phyloP scores from a whole-genome alignment of 2,329 filamentous ascomycete genomes.

The Alternaria sp. region DNA sequence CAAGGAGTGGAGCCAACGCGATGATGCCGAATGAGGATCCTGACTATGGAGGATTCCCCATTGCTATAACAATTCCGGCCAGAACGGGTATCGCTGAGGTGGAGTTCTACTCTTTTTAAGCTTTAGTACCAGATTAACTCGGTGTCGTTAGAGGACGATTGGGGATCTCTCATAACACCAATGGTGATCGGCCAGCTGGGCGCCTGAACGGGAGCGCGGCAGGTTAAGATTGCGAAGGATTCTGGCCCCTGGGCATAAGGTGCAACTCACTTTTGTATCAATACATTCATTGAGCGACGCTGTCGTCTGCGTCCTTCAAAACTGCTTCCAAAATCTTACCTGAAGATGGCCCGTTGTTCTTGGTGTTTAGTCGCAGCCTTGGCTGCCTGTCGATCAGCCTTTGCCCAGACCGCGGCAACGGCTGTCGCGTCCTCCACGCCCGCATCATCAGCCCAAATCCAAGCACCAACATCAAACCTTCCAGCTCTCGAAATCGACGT shows the following conservation, averaged over 20 bases:
- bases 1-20: slow-evolving; percentile 54
- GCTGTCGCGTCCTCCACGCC: neutral
- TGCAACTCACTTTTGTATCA: neutral
- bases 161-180: neutral
- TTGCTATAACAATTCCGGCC: slow-evolving; percentile 61
- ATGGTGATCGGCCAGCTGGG: neutral
- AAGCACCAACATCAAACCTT: neutral
- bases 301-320: neutral
- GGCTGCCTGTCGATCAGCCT: neutral
- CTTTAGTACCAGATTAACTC: neutral
- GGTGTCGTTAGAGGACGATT: neutral
- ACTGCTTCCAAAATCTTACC: neutral
- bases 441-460: neutral
- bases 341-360: neutral
- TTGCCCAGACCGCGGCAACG: neutral
- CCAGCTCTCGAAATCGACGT: neutral
- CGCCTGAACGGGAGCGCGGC: neutral
- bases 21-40: slow-evolving; percentile 65
- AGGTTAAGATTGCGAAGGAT: neutral
- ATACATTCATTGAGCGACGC: neutral
- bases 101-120: slow-evolving; percentile 11
- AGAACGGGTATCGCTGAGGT: slow-evolving; percentile 47
- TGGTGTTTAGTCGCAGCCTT: neutral
- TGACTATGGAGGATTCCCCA: slow-evolving; percentile 64
- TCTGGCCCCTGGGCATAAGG: neutral